Base-by-base conservation (phyloP, 768 basidiomycete species). In the Erythrobasidium yunnanense region DNA sequence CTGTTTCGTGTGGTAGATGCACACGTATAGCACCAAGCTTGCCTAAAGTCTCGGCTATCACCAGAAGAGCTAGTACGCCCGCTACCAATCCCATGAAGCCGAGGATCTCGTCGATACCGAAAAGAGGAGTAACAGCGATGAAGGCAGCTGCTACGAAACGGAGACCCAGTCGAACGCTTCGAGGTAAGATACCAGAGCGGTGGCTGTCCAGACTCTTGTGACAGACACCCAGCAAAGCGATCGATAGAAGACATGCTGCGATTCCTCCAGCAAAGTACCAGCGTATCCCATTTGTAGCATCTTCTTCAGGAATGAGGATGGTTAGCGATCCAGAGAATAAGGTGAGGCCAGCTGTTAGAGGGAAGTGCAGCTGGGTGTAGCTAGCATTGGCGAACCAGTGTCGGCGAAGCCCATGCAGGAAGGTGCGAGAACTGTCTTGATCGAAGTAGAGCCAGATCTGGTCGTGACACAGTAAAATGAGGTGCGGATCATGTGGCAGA, bases 331-430 rank as follows among this genome's bases (percentile, higher is more conserved):
- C 55, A 18, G 55, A 56, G 55, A 42, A 35, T 18, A 56, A n/a
- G 23, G 45, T 30, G 34, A 56, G 11, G n/a, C 15, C 55, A 8
- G 27, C 55, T 13, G 30, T 35, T 11, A 56, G 25, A 11, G 55
- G 55, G 34, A 56, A 56, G 34, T 56, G 55, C n/a, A 56, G 23
- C 15, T 42, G 55, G 29, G 63, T 67, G 62, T 70, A 73, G 23
- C 42, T 25, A 18, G 62, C 45, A 4, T 65, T 69, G 13, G 71
- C 47, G 45, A 70, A 33, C 67, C 67, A 71, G 55, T 58, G 60
- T 22, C 71, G 63, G 4, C 72, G 62, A 1, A 73, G 50, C 15
- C 71, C 71, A 50, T 73, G 72, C 38, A 56, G 13, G 27, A 42
- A 56, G 8, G 42, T 50, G 11, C 55, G 55, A 45, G 27, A 42